These are phyloP conservation scores for Penicillium paradoxum DNA, from an alignment of 495 filamentous ascomycete genomes.

Conservation along the genomic window DNA sequence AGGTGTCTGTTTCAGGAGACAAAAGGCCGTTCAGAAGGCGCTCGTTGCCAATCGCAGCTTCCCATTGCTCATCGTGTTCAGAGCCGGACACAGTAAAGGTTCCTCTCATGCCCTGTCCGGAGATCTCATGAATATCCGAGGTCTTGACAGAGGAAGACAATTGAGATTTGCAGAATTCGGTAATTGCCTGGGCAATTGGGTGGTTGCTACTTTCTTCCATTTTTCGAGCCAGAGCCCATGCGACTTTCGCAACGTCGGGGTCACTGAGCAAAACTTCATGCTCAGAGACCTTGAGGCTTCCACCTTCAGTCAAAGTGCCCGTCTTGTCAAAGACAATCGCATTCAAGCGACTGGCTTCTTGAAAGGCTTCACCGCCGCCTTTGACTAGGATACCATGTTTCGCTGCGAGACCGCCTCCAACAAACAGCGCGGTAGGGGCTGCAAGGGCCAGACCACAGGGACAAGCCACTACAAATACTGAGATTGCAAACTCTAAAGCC, in stretches of 20 bases:
- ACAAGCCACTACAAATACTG: conserved; percentile 93
- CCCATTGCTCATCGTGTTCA: conserved; percentile 32
- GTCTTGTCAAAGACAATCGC: conserved; percentile 96
- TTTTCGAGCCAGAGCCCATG: conserved; percentile 53
- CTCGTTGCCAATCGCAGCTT: conserved; percentile 83
- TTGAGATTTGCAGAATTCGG: conserved; percentile 55
- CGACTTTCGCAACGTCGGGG: conserved; percentile 29
- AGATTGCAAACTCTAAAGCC: conserved; percentile 86
- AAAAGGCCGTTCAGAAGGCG: conserved; percentile 51
- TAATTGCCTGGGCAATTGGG: conserved; percentile 80
- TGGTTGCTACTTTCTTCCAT: conserved; percentile 83
- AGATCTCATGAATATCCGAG: conserved; percentile 62
- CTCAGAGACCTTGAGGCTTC: conserved; percentile 73
- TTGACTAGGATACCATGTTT: conserved; percentile 86
- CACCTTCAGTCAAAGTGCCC: conserved; percentile 83
- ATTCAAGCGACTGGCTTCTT: conserved; percentile 83
- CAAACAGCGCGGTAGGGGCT: conserved; percentile 89
- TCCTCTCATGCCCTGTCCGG: conserved; percentile 78
- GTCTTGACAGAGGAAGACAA: conserved; percentile 27
- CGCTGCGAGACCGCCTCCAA: conserved; percentile 83
- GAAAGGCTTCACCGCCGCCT: conserved; percentile 94
- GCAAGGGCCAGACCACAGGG: conserved; percentile 90
- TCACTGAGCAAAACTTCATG: conserved; percentile 51
- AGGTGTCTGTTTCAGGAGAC: conserved; percentile 23
- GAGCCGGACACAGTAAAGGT: conserved; percentile 45